These are phyloP conservation scores for Bocquillonia castaneifolia DNA, from an alignment of 441 rosid genomes.

Conservation along the genomic window DNA sequence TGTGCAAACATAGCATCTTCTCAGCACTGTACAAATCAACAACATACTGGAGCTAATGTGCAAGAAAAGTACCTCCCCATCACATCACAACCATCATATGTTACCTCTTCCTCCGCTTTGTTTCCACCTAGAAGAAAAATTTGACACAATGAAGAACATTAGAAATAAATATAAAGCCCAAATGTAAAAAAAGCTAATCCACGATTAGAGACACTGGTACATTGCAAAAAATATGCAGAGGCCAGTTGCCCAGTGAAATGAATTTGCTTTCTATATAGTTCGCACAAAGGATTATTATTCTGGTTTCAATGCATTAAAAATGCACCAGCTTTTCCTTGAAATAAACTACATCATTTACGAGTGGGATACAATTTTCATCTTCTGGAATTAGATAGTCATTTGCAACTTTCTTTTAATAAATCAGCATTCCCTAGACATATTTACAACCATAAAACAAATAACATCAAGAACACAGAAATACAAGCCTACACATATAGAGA, in stretches of 20 bases:
- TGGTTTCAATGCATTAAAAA: not conserved
- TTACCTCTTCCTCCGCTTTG: constrained; percentile 72
- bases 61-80: constrained; percentile 31
- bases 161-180: not conserved
- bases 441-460: not conserved
- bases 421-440: not conserved
- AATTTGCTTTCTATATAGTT: not conserved
- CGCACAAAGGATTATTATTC: not conserved
- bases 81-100: constrained; percentile 6
- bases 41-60: constrained; percentile 25
- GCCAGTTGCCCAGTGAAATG: not conserved
- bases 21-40: constrained; percentile 45
- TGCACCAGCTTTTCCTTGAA: not conserved
- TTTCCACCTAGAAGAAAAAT: constrained; percentile 46
- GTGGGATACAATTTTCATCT: not conserved
- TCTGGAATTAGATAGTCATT: not conserved
- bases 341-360: not conserved
- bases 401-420: not conserved
- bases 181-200: not conserved
- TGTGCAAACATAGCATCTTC: constrained; percentile 36
- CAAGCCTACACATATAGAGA: not conserved
- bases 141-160: not conserved
- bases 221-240: not conserved
- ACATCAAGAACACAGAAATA: not conserved
- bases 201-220: too few species aligned